phyloP scores from a whole-genome alignment of 257 asterid genomes.

The Nicotiana paniculata region DNA sequence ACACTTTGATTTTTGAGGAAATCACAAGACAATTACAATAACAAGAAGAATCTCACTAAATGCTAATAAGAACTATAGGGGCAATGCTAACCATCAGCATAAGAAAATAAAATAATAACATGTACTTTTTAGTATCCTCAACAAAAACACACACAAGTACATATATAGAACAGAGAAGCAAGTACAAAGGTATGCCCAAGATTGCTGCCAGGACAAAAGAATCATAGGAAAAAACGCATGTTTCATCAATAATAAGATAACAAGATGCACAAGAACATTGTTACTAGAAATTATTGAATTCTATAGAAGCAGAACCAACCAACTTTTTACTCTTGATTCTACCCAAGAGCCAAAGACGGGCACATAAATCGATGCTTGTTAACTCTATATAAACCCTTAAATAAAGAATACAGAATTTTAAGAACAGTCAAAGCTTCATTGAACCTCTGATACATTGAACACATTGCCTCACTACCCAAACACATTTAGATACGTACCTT shows the following conservation, averaged over 20 bases:
- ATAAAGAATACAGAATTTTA: neutral
- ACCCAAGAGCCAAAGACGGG: neutral
- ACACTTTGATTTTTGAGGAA: too few species aligned
- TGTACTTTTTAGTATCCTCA: neutral
- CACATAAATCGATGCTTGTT: neutral
- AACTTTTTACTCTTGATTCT: neutral
- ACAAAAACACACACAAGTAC: neutral
- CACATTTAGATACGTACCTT: neutral
- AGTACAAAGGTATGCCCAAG: neutral
- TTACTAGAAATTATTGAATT: neutral
- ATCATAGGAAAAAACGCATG: neutral
- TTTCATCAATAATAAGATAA: neutral
- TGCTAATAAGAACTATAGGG: neutral
- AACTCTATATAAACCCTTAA: constrained; percentile 19
- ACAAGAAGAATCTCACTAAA: neutral
- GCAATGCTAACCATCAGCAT: neutral
- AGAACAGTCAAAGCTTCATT: neutral
- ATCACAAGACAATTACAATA: neutral
- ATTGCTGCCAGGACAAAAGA: neutral
- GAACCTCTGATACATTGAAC: neutral
- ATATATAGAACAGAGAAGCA: neutral
- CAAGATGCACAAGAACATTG: neutral
- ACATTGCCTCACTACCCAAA: too few species aligned
- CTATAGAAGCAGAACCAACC: neutral
- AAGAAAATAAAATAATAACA: neutral